Evolutionary conservation across 352 stramenopile species (phyloP), one percentile per base, ranked within the genome.

Genomic region (Phytophthora parvispora): DNA sequence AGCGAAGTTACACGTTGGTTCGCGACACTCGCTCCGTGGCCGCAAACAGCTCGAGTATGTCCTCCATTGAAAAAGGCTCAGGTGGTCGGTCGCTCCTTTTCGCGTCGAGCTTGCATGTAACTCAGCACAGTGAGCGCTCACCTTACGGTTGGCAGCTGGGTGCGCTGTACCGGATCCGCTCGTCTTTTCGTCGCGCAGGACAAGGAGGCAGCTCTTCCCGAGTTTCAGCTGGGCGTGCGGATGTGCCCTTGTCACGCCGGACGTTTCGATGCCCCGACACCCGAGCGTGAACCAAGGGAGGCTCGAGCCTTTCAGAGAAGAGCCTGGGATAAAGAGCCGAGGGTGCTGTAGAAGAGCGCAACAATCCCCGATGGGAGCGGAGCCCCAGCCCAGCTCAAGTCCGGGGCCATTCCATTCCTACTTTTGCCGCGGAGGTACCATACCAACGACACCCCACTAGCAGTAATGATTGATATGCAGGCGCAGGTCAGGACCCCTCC

Each of bases 291-390:
- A 7, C n/a, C n/a, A n/a, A n/a, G n/a, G n/a, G n/a, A n/a, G n/a
- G n/a, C n/a, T 13, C 4, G 7, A 60, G 52, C 8, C 20, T 63
- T 49, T 57, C 64, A 73, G 42, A 74, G 48, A 77, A 69, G 58
- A 74, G 58, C 43, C 51, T 29, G 36, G 55, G 63, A 68, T 69
- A 75, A 67, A 55, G 38, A 64, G 24, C 56, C 43, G 32, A 50
- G 47, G 45, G 60, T 72, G 60, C 53, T 47, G 71, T 73, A 75
- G 50, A 72, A 78, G 69, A 77, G 69, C 52, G 68, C 48, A 15
- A 6, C 34, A n/a, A 16, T 7, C n/a, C n/a, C n/a, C n/a, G n/a
- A n/a, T n/a, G n/a, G n/a, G n/a, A n/a, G n/a, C n/a, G n/a, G n/a
- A n/a, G n/a, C n/a, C n/a, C n/a, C n/a, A n/a, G n/a, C n/a, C n/a